These are phyloP conservation scores for Zalerion maritima DNA, from an alignment of 495 filamentous ascomycete genomes.

Conservation along the genomic window DNA sequence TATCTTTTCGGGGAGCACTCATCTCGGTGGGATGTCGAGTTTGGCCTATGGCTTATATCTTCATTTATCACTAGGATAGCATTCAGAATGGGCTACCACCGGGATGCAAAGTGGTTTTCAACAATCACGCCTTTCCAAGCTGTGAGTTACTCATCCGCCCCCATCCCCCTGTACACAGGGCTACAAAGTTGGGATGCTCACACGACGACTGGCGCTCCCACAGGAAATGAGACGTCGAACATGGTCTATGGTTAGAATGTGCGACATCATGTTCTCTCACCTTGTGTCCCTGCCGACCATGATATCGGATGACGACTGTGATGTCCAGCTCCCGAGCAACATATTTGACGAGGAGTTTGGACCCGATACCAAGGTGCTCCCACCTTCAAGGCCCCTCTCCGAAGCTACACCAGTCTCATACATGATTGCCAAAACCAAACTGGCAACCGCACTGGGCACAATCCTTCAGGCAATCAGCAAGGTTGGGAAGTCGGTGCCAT, in stretches of 20 bases:
- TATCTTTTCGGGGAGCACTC: slow-evolving; percentile 72
- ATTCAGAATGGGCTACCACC: slow-evolving; percentile 91
- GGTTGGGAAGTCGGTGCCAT: slow-evolving; percentile 38
- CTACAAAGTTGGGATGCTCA: neutral
- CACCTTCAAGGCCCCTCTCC: slow-evolving; percentile 52
- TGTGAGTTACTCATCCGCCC: slow-evolving; percentile 16
- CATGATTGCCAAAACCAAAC: slow-evolving; percentile 65
- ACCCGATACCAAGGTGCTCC: slow-evolving; percentile 60
- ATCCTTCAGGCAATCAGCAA: slow-evolving; percentile 37
- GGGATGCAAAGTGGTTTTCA: slow-evolving; percentile 73
- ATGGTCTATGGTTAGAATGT: slow-evolving; percentile 71
- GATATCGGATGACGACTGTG: slow-evolving; percentile 68
- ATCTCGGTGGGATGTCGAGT: slow-evolving; percentile 64
- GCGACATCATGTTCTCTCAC: slow-evolving; percentile 80
- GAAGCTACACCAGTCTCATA: slow-evolving; percentile 82
- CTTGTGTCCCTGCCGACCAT: slow-evolving; percentile 72
- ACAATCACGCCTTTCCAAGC: slow-evolving; percentile 75
- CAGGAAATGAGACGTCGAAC: slow-evolving; percentile 78
- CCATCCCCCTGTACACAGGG: too few species aligned
- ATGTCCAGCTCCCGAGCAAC: slow-evolving; percentile 77
- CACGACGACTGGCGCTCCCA: neutral
- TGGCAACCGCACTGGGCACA: slow-evolving; percentile 41
- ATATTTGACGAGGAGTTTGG: slow-evolving; percentile 89
- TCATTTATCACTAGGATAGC: slow-evolving; percentile 73
- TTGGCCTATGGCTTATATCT: slow-evolving; percentile 66